Conservation (phyloP, 2,329 filamentous ascomycete species). For the Chlorencoelia australis region DNA sequence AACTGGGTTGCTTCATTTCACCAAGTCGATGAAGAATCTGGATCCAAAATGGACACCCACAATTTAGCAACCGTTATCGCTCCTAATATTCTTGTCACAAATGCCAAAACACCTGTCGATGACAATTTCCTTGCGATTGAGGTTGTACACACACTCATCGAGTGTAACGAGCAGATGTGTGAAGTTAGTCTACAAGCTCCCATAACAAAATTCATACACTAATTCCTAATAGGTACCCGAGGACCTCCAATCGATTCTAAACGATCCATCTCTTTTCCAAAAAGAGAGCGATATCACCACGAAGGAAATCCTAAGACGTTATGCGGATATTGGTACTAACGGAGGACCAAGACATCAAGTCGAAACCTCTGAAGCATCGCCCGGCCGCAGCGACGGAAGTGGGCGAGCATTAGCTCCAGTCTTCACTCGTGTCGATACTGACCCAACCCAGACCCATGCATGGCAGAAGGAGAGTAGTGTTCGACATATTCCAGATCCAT, state of each 20-base stretch:
- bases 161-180: conserved; percentile 92
- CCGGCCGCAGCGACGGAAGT: conserved; percentile 42
- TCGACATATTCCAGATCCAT: conserved; percentile 61
- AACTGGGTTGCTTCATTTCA: conserved; percentile 98
- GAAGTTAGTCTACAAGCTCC: conserved; percentile 52
- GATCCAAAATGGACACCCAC: conserved; percentile 98
- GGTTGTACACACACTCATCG: conserved; percentile 82
- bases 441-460: conserved; percentile 58
- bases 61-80: conserved; percentile 96
- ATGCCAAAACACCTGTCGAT: conserved; percentile 58
- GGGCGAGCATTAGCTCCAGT: conserved; percentile 39
- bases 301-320: conserved; percentile 92
- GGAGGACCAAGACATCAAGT: conserved; percentile 46
- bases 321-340: conserved; percentile 60
- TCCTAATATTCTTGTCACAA: conserved; percentile 80
- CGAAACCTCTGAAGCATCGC: conserved; percentile 44
- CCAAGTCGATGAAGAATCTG: conserved; percentile 90
- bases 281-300: conserved; percentile 81
- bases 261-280: conserved; percentile 73
- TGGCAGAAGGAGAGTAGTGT: conserved; percentile 81
- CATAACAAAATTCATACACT: conserved; percentile 17
- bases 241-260: conserved; percentile 77
- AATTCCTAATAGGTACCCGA: conserved; percentile 64
- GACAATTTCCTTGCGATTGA: conserved; percentile 92
- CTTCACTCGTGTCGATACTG: conserved; percentile 70